Evolutionary conservation across 768 basidiomycete species (phyloP).

Genomic region (Amanita molliuscula): DNA sequence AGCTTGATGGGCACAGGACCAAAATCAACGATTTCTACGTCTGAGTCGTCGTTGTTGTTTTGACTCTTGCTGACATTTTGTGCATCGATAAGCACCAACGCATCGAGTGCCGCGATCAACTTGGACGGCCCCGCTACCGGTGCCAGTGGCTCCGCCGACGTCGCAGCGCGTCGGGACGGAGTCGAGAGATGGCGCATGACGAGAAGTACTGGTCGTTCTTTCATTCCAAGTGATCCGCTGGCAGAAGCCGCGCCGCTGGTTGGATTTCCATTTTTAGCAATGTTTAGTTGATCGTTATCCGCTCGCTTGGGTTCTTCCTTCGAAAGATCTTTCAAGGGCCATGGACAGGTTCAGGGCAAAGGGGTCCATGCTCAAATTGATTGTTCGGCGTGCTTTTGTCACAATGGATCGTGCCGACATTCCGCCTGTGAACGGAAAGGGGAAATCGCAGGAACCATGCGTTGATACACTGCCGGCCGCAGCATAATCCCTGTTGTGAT

Average conservation of each 20-base stretch:
- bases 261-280: not conserved
- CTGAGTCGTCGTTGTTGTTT: not conserved
- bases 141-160: not conserved
- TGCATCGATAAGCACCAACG: not conserved
- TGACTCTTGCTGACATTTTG: not conserved
- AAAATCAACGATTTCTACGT: not conserved
- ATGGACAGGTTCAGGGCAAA: too few relatives aligned
- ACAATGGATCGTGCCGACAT: too few relatives aligned
- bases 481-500: too few relatives aligned
- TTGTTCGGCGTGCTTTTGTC: too few relatives aligned
- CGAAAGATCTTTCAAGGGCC: too few relatives aligned
- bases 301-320: too few relatives aligned
- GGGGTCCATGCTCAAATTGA: too few relatives aligned
- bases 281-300: too few relatives aligned
- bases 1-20: not conserved
- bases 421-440: too few relatives aligned
- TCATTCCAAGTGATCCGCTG: not conserved
- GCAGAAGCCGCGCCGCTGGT: not conserved
- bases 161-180: too few relatives aligned
- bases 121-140: not conserved
- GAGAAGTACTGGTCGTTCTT: not conserved
- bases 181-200: not conserved
- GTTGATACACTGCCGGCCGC: too few relatives aligned
- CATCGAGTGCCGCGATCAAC: not conserved
- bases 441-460: too few relatives aligned